These are phyloP conservation scores for Pluteus cervinus DNA, from an alignment of 768 basidiomycete species.

Conservation along the genomic window DNA sequence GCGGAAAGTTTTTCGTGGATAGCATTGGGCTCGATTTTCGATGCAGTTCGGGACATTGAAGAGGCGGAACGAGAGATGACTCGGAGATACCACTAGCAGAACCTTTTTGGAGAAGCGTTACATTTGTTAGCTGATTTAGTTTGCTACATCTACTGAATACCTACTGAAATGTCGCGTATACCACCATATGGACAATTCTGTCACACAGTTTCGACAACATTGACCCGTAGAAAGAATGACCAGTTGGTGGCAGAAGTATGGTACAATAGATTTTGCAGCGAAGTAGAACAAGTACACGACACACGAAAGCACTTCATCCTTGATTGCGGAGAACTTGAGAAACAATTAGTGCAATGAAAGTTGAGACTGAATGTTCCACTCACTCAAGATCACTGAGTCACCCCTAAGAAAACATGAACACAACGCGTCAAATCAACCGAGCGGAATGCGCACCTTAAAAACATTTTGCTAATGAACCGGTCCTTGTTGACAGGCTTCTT, in stretches of 20 bases:
- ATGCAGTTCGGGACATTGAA: constrained; percentile 42
- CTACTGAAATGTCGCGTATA: too few relatives aligned
- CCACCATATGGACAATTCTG: too few relatives aligned
- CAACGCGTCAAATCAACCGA: constrained; percentile 3
- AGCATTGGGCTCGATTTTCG: constrained; percentile 52
- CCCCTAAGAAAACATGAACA: constrained; percentile 47
- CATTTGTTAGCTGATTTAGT: too few relatives aligned
- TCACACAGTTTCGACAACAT: too few relatives aligned
- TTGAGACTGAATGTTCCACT: constrained; percentile 31
- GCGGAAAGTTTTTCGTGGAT: constrained; percentile 61
- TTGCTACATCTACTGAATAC: too few relatives aligned
- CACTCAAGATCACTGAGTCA: constrained; percentile 96
- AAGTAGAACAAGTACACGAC: too few relatives aligned
- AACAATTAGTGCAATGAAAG: constrained; percentile 22
- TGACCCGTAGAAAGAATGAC: too few relatives aligned
- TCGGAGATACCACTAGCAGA: too few relatives aligned
- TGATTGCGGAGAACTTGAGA: constrained; percentile 68
- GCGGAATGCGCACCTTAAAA: constrained; percentile 59
- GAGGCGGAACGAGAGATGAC: constrained; percentile 19
- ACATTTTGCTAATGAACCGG: constrained; percentile 99
- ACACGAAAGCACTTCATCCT: constrained; percentile 31
- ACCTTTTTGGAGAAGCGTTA: too few relatives aligned
- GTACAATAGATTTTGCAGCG: too few relatives aligned
- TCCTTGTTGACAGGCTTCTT: constrained; percentile 99
- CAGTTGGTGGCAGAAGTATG: too few relatives aligned